A percentile compares a stretch with the other conserved stretches of the same genome.
phyloP scores from a whole-genome alignment of 352 stramenopile species.

The Plasmopara halstedii region DNA sequence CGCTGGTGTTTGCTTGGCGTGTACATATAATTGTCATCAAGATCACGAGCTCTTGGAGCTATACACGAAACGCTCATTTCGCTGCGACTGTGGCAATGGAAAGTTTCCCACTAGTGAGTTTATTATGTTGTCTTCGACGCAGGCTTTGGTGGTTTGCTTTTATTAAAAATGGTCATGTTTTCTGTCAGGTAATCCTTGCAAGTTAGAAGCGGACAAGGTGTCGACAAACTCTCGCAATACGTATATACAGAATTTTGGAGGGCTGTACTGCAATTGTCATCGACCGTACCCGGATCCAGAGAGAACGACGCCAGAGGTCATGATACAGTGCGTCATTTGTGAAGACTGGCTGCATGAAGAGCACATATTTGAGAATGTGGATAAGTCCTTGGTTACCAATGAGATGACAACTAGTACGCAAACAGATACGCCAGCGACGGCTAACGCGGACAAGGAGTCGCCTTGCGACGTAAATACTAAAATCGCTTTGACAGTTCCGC shows the following conservation, averaged over 20 bases:
- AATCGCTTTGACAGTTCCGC: conserved; percentile 7
- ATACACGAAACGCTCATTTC: conserved; percentile 73
- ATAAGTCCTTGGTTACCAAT: background rate
- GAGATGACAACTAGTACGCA: conserved; percentile 2
- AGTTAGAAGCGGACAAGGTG: conserved; percentile 46
- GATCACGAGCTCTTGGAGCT: conserved; percentile 73
- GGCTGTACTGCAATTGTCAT: conserved; percentile 62
- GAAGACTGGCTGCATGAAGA: conserved; percentile 77
- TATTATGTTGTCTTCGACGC: background rate
- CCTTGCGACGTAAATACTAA: background rate
- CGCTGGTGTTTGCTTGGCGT: conserved; percentile 60
- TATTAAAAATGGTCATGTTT: too few species aligned
- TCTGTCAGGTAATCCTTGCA: conserved; percentile 35
- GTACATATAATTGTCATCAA: conserved; percentile 65
- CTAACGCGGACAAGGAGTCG: conserved; percentile 7
- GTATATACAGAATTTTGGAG: conserved; percentile 71
- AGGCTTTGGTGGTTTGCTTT: too few species aligned
- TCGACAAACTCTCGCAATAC: conserved; percentile 41
- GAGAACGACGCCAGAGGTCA: conserved; percentile 52
- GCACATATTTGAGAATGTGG: conserved; percentile 33
- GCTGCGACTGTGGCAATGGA: conserved; percentile 65
- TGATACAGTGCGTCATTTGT: conserved; percentile 73
- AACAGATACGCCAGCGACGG: background rate
- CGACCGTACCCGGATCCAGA: conserved; percentile 70
- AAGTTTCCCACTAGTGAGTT: conserved; percentile 38